Conservation (phyloP, 1,284 basidiomycete genomes). For the Sporisorium exsertum region DNA sequence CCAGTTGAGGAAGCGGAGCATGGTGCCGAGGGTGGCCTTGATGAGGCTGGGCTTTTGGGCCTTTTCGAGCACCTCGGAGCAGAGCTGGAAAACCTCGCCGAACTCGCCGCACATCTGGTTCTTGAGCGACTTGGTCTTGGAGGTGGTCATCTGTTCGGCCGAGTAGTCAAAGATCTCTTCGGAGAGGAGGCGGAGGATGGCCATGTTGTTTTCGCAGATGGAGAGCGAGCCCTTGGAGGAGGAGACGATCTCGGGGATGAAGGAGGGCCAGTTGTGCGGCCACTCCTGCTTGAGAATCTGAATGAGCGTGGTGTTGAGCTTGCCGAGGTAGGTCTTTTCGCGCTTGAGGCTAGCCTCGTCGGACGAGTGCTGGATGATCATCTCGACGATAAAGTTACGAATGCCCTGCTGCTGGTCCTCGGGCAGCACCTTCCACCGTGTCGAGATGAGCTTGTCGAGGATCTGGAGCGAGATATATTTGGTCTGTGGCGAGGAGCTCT, state of each 20-base stretch:
- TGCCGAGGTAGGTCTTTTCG: slow-evolving; percentile 96
- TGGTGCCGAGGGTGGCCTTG: slow-evolving; percentile 93
- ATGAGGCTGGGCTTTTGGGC: slow-evolving; percentile 97
- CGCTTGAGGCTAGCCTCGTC: slow-evolving; percentile 81
- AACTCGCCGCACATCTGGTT: slow-evolving; percentile 73
- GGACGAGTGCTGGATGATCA: slow-evolving; percentile 90
- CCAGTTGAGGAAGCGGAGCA: slow-evolving; percentile 98
- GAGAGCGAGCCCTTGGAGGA: slow-evolving; percentile 96
- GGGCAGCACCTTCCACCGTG: slow-evolving; percentile 95
- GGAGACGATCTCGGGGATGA: slow-evolving; percentile 96
- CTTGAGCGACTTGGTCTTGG: slow-evolving; percentile 96
- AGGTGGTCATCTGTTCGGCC: slow-evolving; percentile 98
- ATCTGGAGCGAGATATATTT: slow-evolving; percentile 74
- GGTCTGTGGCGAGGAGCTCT: slow-evolving; percentile 85
- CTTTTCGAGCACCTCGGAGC: slow-evolving; percentile 88
- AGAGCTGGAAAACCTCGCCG: slow-evolving; percentile 69
- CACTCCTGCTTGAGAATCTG: slow-evolving; percentile 99
- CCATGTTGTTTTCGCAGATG: slow-evolving; percentile 99
- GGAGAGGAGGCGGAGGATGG: slow-evolving; percentile 94
- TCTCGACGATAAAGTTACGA: slow-evolving; percentile 94
- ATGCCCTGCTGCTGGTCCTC: slow-evolving; percentile 85
- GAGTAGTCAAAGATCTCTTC: slow-evolving; percentile 99
- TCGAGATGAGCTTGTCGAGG: slow-evolving; percentile 80
- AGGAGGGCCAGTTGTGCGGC: slow-evolving; percentile 99
- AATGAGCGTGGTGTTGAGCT: slow-evolving; percentile 94